Evolutionary conservation across 495 filamentous ascomycete species (phyloP), one percentile per base, ranked within the genome.

Genomic region (Trichoderma reesei): DNA sequence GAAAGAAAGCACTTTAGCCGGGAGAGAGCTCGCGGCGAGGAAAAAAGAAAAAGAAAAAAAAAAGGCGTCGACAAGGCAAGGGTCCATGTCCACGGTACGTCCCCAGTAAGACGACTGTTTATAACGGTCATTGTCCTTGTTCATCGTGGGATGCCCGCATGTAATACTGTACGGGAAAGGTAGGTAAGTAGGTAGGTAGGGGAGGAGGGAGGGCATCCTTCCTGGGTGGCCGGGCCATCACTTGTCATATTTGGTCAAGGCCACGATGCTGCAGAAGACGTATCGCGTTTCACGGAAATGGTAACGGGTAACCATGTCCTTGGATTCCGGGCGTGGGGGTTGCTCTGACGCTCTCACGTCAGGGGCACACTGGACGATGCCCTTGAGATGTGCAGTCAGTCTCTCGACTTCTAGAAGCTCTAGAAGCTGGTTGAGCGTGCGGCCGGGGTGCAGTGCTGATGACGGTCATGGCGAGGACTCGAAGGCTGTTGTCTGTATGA

Each of bases 321-420:
- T 56, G 51, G 51, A 56, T 56, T 56, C 51, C 51, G 51, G 51
- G 51, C 10, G 51, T 56, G 51, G 51, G 51, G 51, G 51, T 56
- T 48, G 26, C 31, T 26, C 18, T 11, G 1, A n/a, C 34, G 20
- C 31, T 56, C 26, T 5, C n/a, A 11, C 20, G 16, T 56, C 20
- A 26, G 46, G 46, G n/a, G n/a, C n/a, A n/a, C n/a, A n/a, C n/a
- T 44, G 31, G 10, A 33, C 7, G 26, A 56, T 4, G 51, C 51
- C 51, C 51, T 34, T 56, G 51, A n/a, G n/a, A n/a, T n/a, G n/a
- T n/a, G n/a, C n/a, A n/a, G n/a, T n/a, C n/a, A n/a, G n/a, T n/a
- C n/a, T n/a, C n/a, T n/a, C n/a, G n/a, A n/a, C n/a, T n/a, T n/a
- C n/a, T n/a, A n/a, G n/a, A n/a, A n/a, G n/a, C n/a, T n/a, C n/a